phyloP scores from a whole-genome alignment of 768 basidiomycete species.

The Sporobolomyces pararoseus region DNA sequence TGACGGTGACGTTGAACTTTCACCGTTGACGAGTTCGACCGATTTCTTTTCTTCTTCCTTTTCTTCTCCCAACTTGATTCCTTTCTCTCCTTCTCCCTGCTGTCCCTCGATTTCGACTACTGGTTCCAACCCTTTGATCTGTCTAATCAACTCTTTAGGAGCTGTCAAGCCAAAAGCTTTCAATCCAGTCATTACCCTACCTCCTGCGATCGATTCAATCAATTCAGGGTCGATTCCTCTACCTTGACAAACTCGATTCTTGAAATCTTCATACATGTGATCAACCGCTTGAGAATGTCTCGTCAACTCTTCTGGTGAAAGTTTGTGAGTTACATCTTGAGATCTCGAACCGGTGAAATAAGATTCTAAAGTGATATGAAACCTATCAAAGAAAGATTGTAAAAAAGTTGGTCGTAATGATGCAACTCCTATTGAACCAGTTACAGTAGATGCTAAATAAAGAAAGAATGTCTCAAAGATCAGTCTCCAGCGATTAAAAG shows the following conservation, averaged over 20 bases:
- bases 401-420: slow-evolving; percentile 45
- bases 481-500: too few species aligned
- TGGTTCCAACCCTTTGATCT: slow-evolving; percentile 30
- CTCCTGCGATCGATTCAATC: slow-evolving; percentile 45
- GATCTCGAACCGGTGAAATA: slow-evolving; percentile 43
- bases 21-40: slow-evolving; percentile 19
- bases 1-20: too few species aligned
- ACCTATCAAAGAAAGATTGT: slow-evolving; percentile 44
- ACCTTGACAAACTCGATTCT: slow-evolving; percentile 41
- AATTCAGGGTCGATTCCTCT: slow-evolving; percentile 39
- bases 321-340: slow-evolving; percentile 33
- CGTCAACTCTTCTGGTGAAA: slow-evolving; percentile 30
- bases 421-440: slow-evolving; percentile 45
- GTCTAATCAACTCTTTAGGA: slow-evolving; percentile 28
- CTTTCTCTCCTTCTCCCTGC: background rate
- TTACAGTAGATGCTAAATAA: slow-evolving; percentile 41
- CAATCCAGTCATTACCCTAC: slow-evolving; percentile 43
- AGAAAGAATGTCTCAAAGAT: background rate
- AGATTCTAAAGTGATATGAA: slow-evolving; percentile 44
- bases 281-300: slow-evolving; percentile 40
- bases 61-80: background rate
- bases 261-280: slow-evolving; percentile 45
- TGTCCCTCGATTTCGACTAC: too few species aligned
- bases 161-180: slow-evolving; percentile 40
- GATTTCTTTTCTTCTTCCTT: background rate